Conservation (phyloP, 768 basidiomycete genomes). For the Tylopilus vinaceipallidus region DNA sequence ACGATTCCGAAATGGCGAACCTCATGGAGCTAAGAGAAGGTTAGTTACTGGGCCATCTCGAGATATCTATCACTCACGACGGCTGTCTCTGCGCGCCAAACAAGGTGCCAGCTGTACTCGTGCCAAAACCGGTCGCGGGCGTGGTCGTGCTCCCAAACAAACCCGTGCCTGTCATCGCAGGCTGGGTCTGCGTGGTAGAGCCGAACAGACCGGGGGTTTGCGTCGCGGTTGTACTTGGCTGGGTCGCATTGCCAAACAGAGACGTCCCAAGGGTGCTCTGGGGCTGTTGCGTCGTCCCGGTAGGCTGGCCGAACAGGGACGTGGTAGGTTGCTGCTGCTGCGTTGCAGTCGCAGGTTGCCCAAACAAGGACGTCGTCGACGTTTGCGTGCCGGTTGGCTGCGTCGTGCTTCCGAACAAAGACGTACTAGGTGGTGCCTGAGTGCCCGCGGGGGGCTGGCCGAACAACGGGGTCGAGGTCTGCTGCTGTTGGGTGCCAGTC, state of each 20-base stretch:
- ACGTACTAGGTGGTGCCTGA: slow-evolving; percentile 23
- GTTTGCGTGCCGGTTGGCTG: slow-evolving; percentile 15
- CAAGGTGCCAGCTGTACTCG: slow-evolving; percentile 10
- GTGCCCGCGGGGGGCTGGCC: slow-evolving; percentile 31
- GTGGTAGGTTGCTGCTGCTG: slow-evolving; percentile 36
- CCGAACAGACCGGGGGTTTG: slow-evolving; percentile 22
- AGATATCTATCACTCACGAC: slow-evolving; percentile 22
- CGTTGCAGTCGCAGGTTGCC: slow-evolving; percentile 30
- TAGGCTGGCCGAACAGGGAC: slow-evolving; percentile 39
- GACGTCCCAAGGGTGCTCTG: slow-evolving; percentile 31
- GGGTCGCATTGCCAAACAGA: slow-evolving; percentile 28
- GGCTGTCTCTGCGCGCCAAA: slow-evolving; percentile 33
- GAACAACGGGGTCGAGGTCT: slow-evolving; percentile 33
- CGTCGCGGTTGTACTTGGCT: slow-evolving; percentile 11
- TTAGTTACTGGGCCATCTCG: background rate
- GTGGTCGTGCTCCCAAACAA: slow-evolving; percentile 28
- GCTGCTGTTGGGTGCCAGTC: slow-evolving; percentile 36
- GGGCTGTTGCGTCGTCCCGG: slow-evolving; percentile 22
- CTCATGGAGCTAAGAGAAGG: slow-evolving; percentile 23
- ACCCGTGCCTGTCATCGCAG: slow-evolving; percentile 9
- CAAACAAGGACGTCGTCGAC: slow-evolving; percentile 20
- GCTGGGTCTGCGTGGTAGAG: slow-evolving; percentile 20
- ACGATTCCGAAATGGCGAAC: slow-evolving; percentile 13
- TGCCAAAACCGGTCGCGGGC: too few species aligned
- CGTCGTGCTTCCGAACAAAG: slow-evolving; percentile 28